Evolutionary conservation across 345 rosid genomes (phyloP), one percentile per base, ranked within the genome.

Genomic region (Murraya paniculata): DNA sequence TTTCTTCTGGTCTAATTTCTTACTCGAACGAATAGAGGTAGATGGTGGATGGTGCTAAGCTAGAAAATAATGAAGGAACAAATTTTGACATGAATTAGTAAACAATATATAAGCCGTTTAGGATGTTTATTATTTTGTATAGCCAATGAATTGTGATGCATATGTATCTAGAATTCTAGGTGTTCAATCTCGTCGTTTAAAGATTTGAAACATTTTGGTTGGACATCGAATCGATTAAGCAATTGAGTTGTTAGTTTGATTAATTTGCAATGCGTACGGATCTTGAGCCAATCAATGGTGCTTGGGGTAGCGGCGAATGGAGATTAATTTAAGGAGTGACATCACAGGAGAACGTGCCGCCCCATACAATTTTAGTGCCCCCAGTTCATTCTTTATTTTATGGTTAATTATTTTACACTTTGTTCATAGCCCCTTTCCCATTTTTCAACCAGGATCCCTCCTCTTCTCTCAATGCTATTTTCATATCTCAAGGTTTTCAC

Each of bases 391-490:
- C 0, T 27, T 25, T 14, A 36, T 1, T 62, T 38, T 59, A 16
- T 36, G 36, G 16, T 45, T 11, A 45, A 45, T 11, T 11, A 9
- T 35, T 73, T 57, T 33, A n/a, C 31, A 16, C 11, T 70, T 62
- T 27, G 59, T 81, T 41, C 60, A 39, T 28, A 31, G 22, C 27
- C 56, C 21, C 70, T 74, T 79, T 69, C 64, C 77, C 81, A 61
- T 39, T 67, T 24, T 33, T 78, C 78, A 68, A 77, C 72, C 66
- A 68, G 64, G 88, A 85, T 84, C 83, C 81, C 77, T 68, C 70
- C 77, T 70, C 80, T 82, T 45, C 81, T 82, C 58, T 48, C 81
- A 48, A 82, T 27, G 80, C 77, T 10, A 24, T 4, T 65, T 61
- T 27, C 9, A 65, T 71, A 38, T 11, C 16, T 8, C 78, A 9